These are phyloP conservation scores for Colletotrichum godetiae DNA, from an alignment of 2,329 filamentous ascomycete genomes.

Conservation along the genomic window DNA sequence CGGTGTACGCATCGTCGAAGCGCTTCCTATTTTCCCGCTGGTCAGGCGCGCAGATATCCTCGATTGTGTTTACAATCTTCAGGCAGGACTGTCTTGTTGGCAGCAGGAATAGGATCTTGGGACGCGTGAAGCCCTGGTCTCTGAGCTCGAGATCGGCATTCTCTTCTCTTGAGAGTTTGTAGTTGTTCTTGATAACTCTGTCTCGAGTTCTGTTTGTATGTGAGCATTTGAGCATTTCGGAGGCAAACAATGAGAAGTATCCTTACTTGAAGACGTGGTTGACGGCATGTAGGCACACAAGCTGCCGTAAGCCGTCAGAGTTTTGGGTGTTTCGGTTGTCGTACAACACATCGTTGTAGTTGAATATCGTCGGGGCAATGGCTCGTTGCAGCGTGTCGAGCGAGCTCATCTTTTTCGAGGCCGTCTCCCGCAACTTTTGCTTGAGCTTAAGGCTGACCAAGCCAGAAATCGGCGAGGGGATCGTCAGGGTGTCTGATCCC, in stretches of 20 bases:
- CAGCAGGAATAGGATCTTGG: constrained; percentile 90
- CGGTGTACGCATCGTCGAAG: constrained; percentile 85
- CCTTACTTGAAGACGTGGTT: constrained; percentile 90
- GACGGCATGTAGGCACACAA: constrained; percentile 84
- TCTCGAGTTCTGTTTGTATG: constrained; percentile 76
- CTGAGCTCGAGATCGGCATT: constrained; percentile 78
- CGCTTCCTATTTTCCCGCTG: constrained; percentile 96
- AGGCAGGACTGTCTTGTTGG: constrained; percentile 90
- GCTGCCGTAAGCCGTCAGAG: constrained; percentile 73
- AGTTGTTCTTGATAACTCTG: constrained; percentile 91
- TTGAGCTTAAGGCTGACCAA: constrained; percentile 72
- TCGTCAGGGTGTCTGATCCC: constrained; percentile 44
- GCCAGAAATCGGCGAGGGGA: constrained; percentile 49
- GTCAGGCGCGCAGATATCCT: constrained; percentile 80
- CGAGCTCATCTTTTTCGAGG: constrained; percentile 62
- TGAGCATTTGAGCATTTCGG: constrained; percentile 32
- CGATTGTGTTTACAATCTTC: constrained; percentile 81
- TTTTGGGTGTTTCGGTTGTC: constrained; percentile 78
- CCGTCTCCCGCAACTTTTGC: constrained; percentile 70
- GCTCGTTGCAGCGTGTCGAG: constrained; percentile 73
- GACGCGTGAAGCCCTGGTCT: constrained; percentile 95
- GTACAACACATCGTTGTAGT: constrained; percentile 84
- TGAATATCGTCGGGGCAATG: constrained; percentile 79
- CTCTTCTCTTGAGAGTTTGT: constrained; percentile 76
- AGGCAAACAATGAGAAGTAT: neutral